Conservation (phyloP, 208 protist species). For the Leishmania gerbilli region DNA sequence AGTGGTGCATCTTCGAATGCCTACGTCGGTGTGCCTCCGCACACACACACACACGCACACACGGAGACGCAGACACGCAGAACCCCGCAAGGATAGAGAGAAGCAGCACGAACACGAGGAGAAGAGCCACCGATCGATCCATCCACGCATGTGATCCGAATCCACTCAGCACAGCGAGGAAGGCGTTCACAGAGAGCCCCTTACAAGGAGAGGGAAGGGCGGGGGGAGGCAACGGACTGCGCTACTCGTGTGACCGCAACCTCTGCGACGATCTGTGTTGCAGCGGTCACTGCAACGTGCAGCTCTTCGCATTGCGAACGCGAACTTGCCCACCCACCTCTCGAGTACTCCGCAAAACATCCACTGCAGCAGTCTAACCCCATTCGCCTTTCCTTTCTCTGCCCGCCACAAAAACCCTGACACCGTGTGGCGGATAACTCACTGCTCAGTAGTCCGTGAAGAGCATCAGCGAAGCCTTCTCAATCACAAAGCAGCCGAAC, state of each 20-base stretch:
- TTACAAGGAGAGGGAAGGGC: neutral
- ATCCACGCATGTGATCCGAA: neutral
- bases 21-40: neutral
- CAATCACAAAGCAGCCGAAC: constrained; percentile 78
- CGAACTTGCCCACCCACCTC: neutral
- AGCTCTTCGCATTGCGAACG: neutral
- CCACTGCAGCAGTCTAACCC: neutral
- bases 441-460: constrained; percentile 65
- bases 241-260: neutral
- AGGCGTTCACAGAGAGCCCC: neutral
- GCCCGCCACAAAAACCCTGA: neutral
- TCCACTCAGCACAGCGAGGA: neutral
- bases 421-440: neutral
- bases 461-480: constrained; percentile 67
- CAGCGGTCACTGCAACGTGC: neutral
- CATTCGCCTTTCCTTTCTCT: neutral
- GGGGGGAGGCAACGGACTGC: neutral
- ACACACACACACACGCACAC: neutral
- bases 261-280: neutral
- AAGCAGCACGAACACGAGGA: neutral
- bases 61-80: neutral
- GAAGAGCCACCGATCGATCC: neutral
- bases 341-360: too few relatives aligned
- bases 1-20: neutral
- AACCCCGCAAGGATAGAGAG: neutral